Evolutionary conservation across 176 grass and related monocot genomes (phyloP), one percentile per base, ranked within the genome.

Genomic region (Rhynchospora breviuscula): DNA sequence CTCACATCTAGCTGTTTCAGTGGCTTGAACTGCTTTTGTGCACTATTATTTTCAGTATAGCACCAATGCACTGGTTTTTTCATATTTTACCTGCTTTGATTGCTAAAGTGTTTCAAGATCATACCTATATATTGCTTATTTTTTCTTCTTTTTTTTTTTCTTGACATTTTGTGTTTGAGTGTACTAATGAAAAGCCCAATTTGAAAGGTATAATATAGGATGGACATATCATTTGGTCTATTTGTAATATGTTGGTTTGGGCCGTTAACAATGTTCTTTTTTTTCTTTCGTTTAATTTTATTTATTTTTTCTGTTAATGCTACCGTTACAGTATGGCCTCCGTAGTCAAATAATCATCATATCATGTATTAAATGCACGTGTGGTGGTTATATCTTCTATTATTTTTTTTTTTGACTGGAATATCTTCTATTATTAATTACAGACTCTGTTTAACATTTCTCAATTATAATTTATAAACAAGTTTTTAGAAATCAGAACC

Each of bases 111-210:
- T 57, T 33, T 33, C 48, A 76, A 53, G 72, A 54, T 40, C 35
- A 40, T 21, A 76, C 73, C 70, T 56, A 56, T 56, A 49, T 73
- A 56, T 33, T 31, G 73, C 73, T 33, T 78, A 33, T 78, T 57
- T 25, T 78, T 56, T 78, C 8, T 77, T n/a, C n/a, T 33, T 7
- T 3, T 54, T 76, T 0, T 49, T 77, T 78, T 8, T 17, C 31
- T 33, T 57, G 35, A 72, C 9, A 11, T 46, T 72, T 22, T 21
- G 40, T 21, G 44, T 8, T 17, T 33, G 51, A 6, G 14, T 57
- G 49, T 78, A 78, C 51, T 78, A 54, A 47, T 78, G 51, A 57
- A 78, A 22, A 57, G 23, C 73, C 73, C 73, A 18, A 31, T 57
- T 11, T 77, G 22, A 22, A 69, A 22, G 21, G 72, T 22, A 77